Evolutionary conservation across 2,329 filamentous ascomycete genomes (phyloP).

Genomic region (Aspergillus quadrilineatus): DNA sequence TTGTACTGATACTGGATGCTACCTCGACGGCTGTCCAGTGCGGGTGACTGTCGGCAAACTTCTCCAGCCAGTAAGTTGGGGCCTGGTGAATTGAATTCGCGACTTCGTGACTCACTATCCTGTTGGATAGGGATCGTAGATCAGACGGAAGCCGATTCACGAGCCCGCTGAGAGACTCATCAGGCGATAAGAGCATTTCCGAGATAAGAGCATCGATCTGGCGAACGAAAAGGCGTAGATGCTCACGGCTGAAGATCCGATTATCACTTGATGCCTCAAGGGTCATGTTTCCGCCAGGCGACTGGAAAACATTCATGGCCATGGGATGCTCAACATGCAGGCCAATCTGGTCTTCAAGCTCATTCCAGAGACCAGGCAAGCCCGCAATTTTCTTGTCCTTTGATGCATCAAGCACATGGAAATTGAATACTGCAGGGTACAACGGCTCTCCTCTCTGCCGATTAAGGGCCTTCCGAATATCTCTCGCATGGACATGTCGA

Average conservation of each 20-base stretch:
- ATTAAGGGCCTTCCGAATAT: constrained; percentile 29
- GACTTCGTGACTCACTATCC: constrained; percentile 19
- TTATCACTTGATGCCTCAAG: constrained; percentile 29
- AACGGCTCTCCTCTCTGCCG: constrained; percentile 26
- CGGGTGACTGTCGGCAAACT: constrained; percentile 26
- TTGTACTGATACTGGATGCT: constrained; percentile 22
- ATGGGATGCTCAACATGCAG: constrained; percentile 44
- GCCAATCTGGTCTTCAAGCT: constrained; percentile 32
- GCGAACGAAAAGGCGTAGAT: constrained; percentile 29
- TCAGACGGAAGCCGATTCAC: constrained; percentile 23
- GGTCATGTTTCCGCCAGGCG: constrained; percentile 19
- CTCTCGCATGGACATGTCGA: constrained; percentile 31
- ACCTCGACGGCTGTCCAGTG: constrained; percentile 33
- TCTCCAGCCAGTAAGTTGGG: constrained; percentile 32
- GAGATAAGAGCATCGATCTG: constrained; percentile 33
- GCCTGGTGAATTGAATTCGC: constrained; percentile 19
- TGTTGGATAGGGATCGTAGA: constrained; percentile 26
- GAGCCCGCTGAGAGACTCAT: constrained; percentile 25
- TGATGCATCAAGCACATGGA: constrained; percentile 23
- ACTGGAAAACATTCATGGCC: constrained; percentile 40
- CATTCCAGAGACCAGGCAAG: constrained; percentile 25
- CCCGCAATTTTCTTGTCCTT: background rate
- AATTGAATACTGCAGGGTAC: constrained; percentile 37
- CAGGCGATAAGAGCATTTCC: constrained; percentile 28
- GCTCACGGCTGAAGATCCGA: constrained; percentile 27